Evolutionary conservation across 2,329 filamentous ascomycete species (phyloP), one percentile per base, ranked within the genome.

Genomic region (Aureobasidium sp.): DNA sequence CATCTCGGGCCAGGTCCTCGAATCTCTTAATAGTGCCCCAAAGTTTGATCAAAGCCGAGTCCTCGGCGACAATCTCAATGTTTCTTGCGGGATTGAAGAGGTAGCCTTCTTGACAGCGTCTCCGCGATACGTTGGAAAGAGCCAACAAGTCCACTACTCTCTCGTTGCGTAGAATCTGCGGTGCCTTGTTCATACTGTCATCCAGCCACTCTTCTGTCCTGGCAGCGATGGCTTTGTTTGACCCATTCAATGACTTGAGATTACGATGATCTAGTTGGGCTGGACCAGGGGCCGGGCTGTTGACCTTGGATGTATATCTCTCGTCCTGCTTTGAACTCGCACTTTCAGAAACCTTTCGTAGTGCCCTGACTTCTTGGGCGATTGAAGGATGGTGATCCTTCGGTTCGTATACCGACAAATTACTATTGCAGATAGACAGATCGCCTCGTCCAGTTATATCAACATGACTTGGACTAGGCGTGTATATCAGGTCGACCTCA

Each of bases 1-100:
- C 82, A 65, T 86, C 81, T 39, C 81, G 78, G 2, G 86, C 84
- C 33, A 85, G 84, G 29, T 81, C 78, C 66, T 89, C 85, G 66
- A 79, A 75, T n/a, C 88, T 84, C 63, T 82, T 80, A 52, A 92
- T 79, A 80, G 89, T 90, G 50, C 85, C 82, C 90, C 90, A 95
- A n/a, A 89, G 77, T 61, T 89, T 87, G 62, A 85, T 81, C n/a
- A 93, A 77, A 83, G 88, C 90, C 33, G 82, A 83, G 68, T 92
- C 86, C 64, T 90, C 88, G 6, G 80, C 77, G 1, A 89, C 81
- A n/a, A 92, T 81, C 6, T 80, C 75, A 64, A 82, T 81, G 68
- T 94, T 94, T 52, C 77, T 81, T 17, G 75, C 74, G 63, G 84
- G 85, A 68, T 91, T 77, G 50, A 86, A 77, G 7, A 77, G 72